These are phyloP conservation scores for Chytriomyces sp. DNA, from an alignment of 192 early-diverging fungal species.

Conservation along the genomic window DNA sequence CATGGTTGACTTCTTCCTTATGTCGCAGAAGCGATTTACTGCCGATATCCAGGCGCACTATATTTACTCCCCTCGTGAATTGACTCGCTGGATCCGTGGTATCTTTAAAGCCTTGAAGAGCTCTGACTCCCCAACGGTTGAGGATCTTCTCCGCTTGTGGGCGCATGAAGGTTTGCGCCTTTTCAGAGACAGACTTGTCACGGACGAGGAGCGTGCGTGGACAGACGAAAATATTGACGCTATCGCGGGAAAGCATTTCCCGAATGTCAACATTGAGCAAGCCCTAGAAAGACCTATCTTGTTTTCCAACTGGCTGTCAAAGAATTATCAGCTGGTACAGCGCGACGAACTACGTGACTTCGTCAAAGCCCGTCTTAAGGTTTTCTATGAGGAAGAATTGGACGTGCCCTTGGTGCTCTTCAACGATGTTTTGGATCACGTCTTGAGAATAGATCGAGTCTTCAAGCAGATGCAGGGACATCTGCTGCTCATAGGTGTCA, in stretches of 20 bases:
- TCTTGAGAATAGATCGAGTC: conserved; percentile 96
- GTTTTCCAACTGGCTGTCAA: conserved; percentile 97
- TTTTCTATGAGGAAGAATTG: conserved; percentile 99
- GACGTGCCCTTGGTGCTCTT: conserved; percentile 96
- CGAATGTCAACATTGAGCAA: conserved; percentile 66
- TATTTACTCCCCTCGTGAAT: conserved; percentile 98
- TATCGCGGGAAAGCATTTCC: conserved; percentile 87
- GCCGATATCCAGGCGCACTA: conserved; percentile 99
- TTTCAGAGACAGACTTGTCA: conserved; percentile 98
- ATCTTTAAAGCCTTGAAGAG: conserved; percentile 93
- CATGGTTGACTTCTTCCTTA: conserved; percentile 96
- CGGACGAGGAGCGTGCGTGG: conserved; percentile 85
- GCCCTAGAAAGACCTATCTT: conserved; percentile 88
- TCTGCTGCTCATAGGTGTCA: conserved; percentile 95
- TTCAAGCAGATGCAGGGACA: conserved; percentile 98
- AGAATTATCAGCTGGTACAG: conserved; percentile 86
- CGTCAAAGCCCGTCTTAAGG: conserved; percentile 89
- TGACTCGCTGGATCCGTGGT: conserved; percentile 98
- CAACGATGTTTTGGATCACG: conserved; percentile 97
- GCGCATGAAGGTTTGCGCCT: conserved; percentile 97
- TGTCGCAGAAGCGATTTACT: conserved; percentile 90
- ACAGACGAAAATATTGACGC: conserved; percentile 85
- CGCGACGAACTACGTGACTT: conserved; percentile 90
- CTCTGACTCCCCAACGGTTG: conserved; percentile 70
- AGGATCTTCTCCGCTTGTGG: conserved; percentile 94